These are phyloP conservation scores for Trichoderma sp. DNA, from an alignment of 2,329 filamentous ascomycete species.

Conservation along the genomic window DNA sequence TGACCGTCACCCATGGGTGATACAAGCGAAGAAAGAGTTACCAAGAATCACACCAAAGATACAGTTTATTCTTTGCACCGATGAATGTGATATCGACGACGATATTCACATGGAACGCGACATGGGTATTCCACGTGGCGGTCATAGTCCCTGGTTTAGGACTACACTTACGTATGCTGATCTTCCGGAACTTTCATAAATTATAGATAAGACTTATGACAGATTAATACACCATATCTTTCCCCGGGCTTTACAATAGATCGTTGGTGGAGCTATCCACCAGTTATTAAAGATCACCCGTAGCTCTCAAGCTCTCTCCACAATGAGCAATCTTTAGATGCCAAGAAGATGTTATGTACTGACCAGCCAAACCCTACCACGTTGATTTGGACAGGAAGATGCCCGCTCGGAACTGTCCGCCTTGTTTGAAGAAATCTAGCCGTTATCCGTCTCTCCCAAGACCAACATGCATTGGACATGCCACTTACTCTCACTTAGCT, in stretches of 20 bases:
- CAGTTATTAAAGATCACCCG: background rate
- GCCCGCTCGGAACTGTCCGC: fast-evolving
- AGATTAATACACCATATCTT: background rate
- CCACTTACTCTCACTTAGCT: background rate
- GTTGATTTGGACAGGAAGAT: background rate
- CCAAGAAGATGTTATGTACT: too few species aligned
- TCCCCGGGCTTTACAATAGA: background rate
- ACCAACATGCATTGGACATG: background rate
- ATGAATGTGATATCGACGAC: background rate
- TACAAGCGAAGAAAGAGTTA: background rate
- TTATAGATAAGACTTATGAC: background rate
- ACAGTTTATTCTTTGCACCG: background rate
- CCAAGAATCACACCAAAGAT: background rate
- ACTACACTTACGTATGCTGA: background rate
- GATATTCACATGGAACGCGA: background rate
- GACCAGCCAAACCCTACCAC: background rate
- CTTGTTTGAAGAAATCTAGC: background rate
- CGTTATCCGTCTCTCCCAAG: background rate
- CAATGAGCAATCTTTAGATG: too few species aligned
- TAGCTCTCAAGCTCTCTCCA: background rate
- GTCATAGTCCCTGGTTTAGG: background rate
- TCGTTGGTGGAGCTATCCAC: background rate
- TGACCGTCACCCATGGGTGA: background rate
- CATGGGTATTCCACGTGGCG: background rate
- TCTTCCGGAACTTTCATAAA: background rate